These are phyloP conservation scores for Oryza longistaminata DNA, from an alignment of 176 grass and related monocot species.

Conservation along the genomic window DNA sequence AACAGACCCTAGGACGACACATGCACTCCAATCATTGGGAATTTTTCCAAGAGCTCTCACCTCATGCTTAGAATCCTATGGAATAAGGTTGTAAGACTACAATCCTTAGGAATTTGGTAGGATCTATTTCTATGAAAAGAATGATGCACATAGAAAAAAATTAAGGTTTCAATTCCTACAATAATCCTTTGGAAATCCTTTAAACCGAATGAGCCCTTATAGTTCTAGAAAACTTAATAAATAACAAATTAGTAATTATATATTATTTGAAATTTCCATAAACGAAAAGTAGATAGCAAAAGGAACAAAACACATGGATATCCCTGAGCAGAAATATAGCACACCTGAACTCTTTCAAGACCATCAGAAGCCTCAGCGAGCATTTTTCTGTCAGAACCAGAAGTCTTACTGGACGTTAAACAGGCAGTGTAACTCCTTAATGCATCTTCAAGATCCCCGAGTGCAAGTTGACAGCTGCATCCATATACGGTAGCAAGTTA, in stretches of 20 bases:
- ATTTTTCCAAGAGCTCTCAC: no score
- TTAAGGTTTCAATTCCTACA: no score
- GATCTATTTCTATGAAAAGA: no score
- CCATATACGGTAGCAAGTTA: not conserved
- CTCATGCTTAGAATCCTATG: no score
- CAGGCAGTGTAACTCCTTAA: slow-evolving; percentile 60
- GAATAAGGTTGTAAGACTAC: no score
- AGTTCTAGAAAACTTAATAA: not conserved
- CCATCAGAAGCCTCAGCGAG: slow-evolving; percentile 77
- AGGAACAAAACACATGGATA: slow-evolving; percentile 13
- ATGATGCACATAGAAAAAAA: no score
- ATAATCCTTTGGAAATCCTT: no score
- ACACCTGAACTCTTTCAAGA: slow-evolving; percentile 79
- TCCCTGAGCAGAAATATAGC: slow-evolving; percentile 17
- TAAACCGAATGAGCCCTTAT: no score
- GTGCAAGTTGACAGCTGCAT: slow-evolving; percentile 78
- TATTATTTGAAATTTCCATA: not conserved
- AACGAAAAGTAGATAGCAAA: not conserved
- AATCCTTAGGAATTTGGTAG: no score
- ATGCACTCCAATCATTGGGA: no score
- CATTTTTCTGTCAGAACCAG: slow-evolving; percentile 57
- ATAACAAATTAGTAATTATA: not conserved
- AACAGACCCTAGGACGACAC: no score
- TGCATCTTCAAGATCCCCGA: slow-evolving; percentile 91
- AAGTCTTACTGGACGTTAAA: slow-evolving; percentile 49